Conservation (phyloP, 768 basidiomycete genomes). For the Harrya chromipes region DNA sequence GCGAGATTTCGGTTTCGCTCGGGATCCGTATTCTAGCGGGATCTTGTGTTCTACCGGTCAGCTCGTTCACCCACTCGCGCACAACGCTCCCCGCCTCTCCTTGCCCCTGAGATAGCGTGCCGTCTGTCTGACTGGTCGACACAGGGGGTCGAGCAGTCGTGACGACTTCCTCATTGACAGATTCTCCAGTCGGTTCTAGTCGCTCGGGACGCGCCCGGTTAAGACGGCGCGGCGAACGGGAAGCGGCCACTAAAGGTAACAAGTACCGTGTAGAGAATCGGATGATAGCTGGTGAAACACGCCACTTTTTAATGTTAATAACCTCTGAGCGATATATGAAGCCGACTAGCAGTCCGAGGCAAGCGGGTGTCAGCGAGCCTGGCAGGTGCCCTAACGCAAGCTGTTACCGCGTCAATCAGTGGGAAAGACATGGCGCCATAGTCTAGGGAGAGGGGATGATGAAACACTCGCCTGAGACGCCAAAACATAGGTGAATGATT, state of each 20-base stretch:
- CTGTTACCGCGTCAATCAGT: constrained; percentile 36
- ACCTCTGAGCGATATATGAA: constrained; percentile 83
- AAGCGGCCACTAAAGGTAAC: constrained; percentile 64
- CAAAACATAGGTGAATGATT: constrained; percentile 67
- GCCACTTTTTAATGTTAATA: constrained; percentile 74
- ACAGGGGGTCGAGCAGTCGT: constrained; percentile 53
- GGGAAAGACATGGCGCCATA: background rate
- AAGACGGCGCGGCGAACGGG: constrained; percentile 59
- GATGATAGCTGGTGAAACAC: constrained; percentile 60
- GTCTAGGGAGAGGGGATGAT: background rate
- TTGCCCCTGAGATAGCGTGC: constrained; percentile 18
- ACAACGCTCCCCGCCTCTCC: constrained; percentile 45
- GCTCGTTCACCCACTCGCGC: constrained; percentile 76
- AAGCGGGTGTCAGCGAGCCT: constrained; percentile 56
- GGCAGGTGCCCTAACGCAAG: constrained; percentile 67
- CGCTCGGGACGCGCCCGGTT: constrained; percentile 73
- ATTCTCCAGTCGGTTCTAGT: constrained; percentile 14
- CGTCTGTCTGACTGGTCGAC: constrained; percentile 21
- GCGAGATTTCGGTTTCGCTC: constrained; percentile 69
- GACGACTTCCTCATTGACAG: constrained; percentile 55
- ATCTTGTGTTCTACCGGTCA: constrained; percentile 63
- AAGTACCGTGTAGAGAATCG: constrained; percentile 56
- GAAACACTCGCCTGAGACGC: constrained; percentile 59
- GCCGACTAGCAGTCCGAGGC: constrained; percentile 67
- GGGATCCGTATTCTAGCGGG: constrained; percentile 65